Base-by-base conservation (phyloP, 1,284 basidiomycete genomes). In the Boletus smithii region DNA sequence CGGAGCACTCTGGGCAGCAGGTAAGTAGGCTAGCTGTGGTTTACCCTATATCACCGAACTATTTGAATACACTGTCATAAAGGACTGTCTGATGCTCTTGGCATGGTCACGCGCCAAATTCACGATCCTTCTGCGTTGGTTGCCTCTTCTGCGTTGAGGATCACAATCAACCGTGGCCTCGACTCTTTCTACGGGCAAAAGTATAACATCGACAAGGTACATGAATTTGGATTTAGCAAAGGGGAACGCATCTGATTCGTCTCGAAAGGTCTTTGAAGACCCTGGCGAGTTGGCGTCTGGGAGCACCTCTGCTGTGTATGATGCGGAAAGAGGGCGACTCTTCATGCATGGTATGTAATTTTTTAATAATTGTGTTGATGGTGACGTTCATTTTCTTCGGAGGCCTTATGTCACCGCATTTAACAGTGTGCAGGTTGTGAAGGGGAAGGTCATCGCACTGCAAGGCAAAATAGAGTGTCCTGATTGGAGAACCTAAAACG, bases 111-210 rank as follows among this genome's bases (percentile, higher is more conserved):
- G 5, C 66, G 73, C 27, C 73, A 73, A 56, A 70, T 74, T 13
- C 57, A 58, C 2, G 62, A 76, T 56, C 73, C 71, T 17, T 63
- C 65, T 1, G 50, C 59, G 22, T 62, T 58, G 14, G 63, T 71
- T 3, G 70, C 82, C 7, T 74, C 76, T 0, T 70, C 73, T 23
- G 80, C 72, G 0, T 57, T 79, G 37, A 73, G 76, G n/a, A 67
- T 85, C 38, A 72, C 79, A 0, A 62, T 73, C 36, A 84, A 84
- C 55, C 72, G 67, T 3, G 77, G 76, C 6, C 57, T 63, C 6
- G 60, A 66, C 22, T 69, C 77, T 6, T 83, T 79, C 57, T 83
- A 77, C 48, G 82, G 81, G n/a, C 73, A 81, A 50, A 85, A 84
- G 54, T 81, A 76, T 55, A 76, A 70, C 38, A 59, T 83, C n/a